Conservation (phyloP, 1,139 yeast species). For the Yamadazyma buinensis region DNA sequence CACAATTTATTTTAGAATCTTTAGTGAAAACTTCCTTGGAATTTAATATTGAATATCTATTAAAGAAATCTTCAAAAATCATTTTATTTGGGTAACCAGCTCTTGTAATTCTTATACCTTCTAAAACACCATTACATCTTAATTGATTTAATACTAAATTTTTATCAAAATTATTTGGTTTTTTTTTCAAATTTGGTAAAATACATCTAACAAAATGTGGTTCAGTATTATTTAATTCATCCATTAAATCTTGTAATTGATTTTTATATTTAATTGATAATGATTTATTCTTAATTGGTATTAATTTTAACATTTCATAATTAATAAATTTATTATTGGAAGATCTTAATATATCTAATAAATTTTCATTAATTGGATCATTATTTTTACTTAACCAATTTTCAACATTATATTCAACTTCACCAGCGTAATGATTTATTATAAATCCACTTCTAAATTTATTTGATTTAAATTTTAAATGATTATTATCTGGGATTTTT, state of each 20-base stretch:
- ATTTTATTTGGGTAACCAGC: constrained; percentile 96
- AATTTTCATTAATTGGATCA: constrained; percentile 84
- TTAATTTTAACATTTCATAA: constrained; percentile 23
- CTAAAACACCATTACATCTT: constrained; percentile 95
- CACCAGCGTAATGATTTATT: constrained; percentile 91
- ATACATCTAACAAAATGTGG: constrained; percentile 98
- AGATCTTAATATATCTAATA: constrained; percentile 51
- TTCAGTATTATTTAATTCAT: constrained; percentile 72
- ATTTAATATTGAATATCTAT: constrained; percentile 67
- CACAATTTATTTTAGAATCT: constrained; percentile 61
- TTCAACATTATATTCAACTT: constrained; percentile 85
- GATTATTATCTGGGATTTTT: constrained; percentile 36
- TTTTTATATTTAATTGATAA: constrained; percentile 86
- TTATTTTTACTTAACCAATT: constrained; percentile 95
- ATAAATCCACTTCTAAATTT: constrained; percentile 69
- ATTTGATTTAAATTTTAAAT: constrained; percentile 64
- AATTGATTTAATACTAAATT: constrained; percentile 80
- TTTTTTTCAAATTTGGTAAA: constrained; percentile 78
- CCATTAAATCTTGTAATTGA: constrained; percentile 70
- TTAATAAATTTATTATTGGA: constrained; percentile 54
- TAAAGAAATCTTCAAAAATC: constrained; percentile 74
- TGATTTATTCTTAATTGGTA: constrained; percentile 44
- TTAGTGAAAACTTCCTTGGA: constrained; percentile 44
- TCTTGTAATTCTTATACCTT: constrained; percentile 95
- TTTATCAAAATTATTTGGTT: constrained; percentile 70